phyloP scores from a whole-genome alignment of 2,329 filamentous ascomycete species.

The Colletotrichum cuscutae region DNA sequence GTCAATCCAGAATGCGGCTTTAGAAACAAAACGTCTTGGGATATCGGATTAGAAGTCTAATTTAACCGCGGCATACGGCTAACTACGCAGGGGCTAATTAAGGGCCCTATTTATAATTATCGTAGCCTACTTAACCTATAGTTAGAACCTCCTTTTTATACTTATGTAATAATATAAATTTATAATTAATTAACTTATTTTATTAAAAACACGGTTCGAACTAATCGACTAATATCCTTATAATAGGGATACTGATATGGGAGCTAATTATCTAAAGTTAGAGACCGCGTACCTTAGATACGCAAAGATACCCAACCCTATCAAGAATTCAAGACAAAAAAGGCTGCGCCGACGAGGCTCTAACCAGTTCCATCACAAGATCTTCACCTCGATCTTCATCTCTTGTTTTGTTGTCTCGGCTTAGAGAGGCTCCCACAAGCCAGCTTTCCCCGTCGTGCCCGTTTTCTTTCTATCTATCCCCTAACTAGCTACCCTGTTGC shows the following conservation, averaged over 20 bases:
- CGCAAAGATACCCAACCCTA: not conserved
- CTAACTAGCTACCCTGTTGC: not conserved
- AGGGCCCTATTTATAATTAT: too few species aligned
- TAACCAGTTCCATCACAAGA: not conserved
- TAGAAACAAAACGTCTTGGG: not conserved
- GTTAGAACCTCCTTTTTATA: too few species aligned
- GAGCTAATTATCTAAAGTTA: not conserved
- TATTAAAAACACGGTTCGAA: too few species aligned
- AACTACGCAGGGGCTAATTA: too few species aligned
- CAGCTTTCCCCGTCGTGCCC: not conserved
- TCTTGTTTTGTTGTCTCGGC: not conserved
- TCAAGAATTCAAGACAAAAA: not conserved
- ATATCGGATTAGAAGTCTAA: too few species aligned
- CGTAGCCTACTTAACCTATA: too few species aligned
- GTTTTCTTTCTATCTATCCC: not conserved
- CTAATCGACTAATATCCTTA: too few species aligned
- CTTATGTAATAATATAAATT: too few species aligned
- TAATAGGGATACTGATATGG: too few species aligned
- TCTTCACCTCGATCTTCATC: not conserved
- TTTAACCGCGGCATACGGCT: too few species aligned
- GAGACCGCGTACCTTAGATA: not conserved
- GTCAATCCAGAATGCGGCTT: not conserved
- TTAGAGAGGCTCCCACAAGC: not conserved
- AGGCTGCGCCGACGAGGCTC: not conserved
- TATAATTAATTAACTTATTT: too few species aligned